Evolutionary conservation across 2,329 filamentous ascomycete species (phyloP).

Genomic region (Diaporthe sp.): DNA sequence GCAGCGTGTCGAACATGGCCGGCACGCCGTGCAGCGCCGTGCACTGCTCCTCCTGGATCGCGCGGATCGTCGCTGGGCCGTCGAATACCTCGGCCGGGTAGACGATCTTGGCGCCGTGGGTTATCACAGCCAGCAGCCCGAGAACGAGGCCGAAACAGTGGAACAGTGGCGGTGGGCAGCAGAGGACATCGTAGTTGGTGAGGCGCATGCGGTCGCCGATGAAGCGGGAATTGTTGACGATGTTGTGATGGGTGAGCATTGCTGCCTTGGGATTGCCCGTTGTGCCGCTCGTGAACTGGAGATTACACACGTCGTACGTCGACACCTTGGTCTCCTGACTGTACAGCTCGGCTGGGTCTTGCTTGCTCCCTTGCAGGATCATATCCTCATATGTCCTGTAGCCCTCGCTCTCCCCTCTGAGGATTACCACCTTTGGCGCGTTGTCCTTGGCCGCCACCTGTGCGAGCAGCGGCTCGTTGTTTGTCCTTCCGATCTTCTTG

Average conservation of each 20-base stretch:
- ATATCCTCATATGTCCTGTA: conserved; percentile 74
- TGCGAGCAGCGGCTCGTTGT: conserved; percentile 71
- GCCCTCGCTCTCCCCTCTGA: conserved; percentile 66
- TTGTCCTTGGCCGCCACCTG: conserved; percentile 63
- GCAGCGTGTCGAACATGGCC: conserved; percentile 83
- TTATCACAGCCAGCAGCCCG: conserved; percentile 79
- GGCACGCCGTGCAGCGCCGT: conserved; percentile 86
- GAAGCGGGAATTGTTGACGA: conserved; percentile 77
- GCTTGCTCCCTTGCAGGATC: conserved; percentile 63
- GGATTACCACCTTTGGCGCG: conserved; percentile 68
- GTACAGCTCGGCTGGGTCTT: conserved; percentile 65
- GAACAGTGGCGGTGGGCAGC: conserved; percentile 87
- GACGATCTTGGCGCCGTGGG: conserved; percentile 82
- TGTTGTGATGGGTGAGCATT: conserved; percentile 78
- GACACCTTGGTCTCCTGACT: conserved; percentile 68
- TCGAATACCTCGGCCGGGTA: conserved; percentile 84
- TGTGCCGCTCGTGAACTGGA: conserved; percentile 83
- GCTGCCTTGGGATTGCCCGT: conserved; percentile 81
- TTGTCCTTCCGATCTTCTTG: conserved; percentile 74
- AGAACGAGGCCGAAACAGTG: conserved; percentile 89
- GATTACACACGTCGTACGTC: conserved; percentile 77
- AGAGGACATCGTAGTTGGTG: conserved; percentile 75
- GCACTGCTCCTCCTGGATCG: conserved; percentile 76
- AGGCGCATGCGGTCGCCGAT: conserved; percentile 82
- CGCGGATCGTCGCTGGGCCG: conserved; percentile 73